Conservation (phyloP, 2,329 filamentous ascomycete genomes). For the Incumbomyces delicatus region DNA sequence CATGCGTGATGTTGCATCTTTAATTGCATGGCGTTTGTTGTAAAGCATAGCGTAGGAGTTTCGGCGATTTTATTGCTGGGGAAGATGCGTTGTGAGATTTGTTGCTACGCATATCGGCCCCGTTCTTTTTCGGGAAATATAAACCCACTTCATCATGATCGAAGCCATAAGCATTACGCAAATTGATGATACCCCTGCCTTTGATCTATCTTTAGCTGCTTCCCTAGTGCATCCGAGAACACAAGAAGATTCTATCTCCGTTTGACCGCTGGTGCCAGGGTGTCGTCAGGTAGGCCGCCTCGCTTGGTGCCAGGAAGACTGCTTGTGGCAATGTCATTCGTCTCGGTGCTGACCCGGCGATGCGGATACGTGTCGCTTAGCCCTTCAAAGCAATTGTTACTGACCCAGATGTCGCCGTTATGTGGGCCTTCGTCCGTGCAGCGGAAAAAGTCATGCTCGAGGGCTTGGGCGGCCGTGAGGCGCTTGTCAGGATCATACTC, state of each 20-base stretch:
- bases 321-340: slow-evolving; percentile 87
- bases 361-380: slow-evolving; percentile 82
- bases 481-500: slow-evolving; percentile 89
- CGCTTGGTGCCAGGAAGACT: slow-evolving; percentile 87
- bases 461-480: slow-evolving; percentile 73
- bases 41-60: background rate
- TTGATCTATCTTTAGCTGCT: too few relatives aligned
- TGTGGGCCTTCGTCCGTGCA: slow-evolving; percentile 40
- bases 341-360: slow-evolving; percentile 81
- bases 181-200: too few relatives aligned
- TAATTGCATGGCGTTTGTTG: background rate
- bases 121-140: too few relatives aligned
- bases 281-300: slow-evolving; percentile 73
- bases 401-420: slow-evolving; percentile 38
- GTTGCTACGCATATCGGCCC: too few relatives aligned
- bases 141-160: too few relatives aligned
- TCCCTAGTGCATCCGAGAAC: too few relatives aligned
- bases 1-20: background rate
- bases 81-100: too few relatives aligned
- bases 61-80: too few relatives aligned
- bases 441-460: slow-evolving; percentile 84
- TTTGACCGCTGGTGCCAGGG: slow-evolving; percentile 16
- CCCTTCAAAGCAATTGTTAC: slow-evolving; percentile 81
- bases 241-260: slow-evolving; percentile 8
- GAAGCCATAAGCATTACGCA: too few relatives aligned